Evolutionary conservation across 495 filamentous ascomycete genomes (phyloP), one percentile per base, ranked within the genome.

Genomic region (Podospora appendiculata): DNA sequence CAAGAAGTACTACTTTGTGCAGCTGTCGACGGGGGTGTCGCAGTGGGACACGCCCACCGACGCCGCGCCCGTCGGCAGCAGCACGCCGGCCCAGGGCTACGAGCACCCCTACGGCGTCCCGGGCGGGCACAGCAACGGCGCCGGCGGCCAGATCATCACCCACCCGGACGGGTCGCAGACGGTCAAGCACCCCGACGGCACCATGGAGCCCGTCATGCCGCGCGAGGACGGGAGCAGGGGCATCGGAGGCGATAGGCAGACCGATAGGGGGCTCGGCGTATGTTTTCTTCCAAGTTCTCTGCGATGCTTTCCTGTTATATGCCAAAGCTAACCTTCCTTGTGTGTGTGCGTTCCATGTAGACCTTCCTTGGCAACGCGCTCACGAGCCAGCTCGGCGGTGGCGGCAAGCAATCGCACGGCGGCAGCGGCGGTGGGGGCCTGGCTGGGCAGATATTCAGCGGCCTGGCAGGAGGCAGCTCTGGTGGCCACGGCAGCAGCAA

Each of bases 1-100:
- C 47, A 79, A 80, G 42, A 83, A 85, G 62, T 92, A 90, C 69
- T 92, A 92, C 65, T 92, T 78, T 61, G 88, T 92, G 33, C 84
- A 90, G 58, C 73, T 87, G 38, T 78, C 83, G 41, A 90, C 85
- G 3, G 87, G 85, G 18, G 72, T 81, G 25, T 87, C 84, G 42
- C 85, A 87, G 67, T 92, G 88, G 88, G 84, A 89, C 4, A 76
- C 85, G 12, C 88, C 88, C 18, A 87, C 82, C 16, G 73, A 84
- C 49, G 74, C 84, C 38, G 82, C 77, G 6, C 79, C 78, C 16
- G 70, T 62, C 17, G 63, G 65, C 45, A 58, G 8, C 53, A 71
- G 66, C 50, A 80, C 78, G 1, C 79, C 79, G 12, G 73, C 70
- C 18, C 62, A 65, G 8, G 59, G 55, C 12, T 49, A 53, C 47